Percentiles rank a stretch among this genome's conserved stretches.
These are phyloP conservation scores for Dioszegia hungarica DNA, from an alignment of 768 basidiomycete species.

Conservation along the genomic window DNA sequence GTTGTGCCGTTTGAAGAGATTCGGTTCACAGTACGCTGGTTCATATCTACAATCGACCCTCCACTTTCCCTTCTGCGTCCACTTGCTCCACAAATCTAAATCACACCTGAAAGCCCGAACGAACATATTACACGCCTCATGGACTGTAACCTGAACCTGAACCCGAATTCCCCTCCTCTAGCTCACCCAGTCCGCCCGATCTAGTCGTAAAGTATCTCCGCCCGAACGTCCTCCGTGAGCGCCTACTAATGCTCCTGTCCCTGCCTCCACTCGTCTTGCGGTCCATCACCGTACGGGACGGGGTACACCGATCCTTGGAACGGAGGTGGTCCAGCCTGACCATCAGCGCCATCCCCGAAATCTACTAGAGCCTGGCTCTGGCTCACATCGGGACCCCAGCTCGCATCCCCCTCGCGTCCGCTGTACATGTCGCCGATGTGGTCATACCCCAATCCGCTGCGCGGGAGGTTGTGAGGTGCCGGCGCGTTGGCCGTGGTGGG, in stretches of 20 bases:
- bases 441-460: slow-evolving; percentile 7
- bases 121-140: too few relatives aligned
- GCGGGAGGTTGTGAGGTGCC: slow-evolving; percentile 9
- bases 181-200: neutral
- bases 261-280: slow-evolving; percentile 1
- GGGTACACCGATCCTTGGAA: slow-evolving; percentile 5
- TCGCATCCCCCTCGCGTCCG: neutral
- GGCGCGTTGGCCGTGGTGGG: neutral
- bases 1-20: too few relatives aligned
- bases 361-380: neutral
- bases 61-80: too few relatives aligned
- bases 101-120: too few relatives aligned
- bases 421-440: slow-evolving; percentile 6
- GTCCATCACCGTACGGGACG: slow-evolving; percentile 4
- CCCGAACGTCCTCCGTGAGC: too few relatives aligned
- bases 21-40: too few relatives aligned
- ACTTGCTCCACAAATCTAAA: too few relatives aligned
- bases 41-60: too few relatives aligned
- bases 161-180: neutral
- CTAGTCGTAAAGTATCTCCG: too few relatives aligned
- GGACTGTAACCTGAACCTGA: too few relatives aligned
- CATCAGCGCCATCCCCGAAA: neutral
- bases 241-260: neutral
- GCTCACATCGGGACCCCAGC: slow-evolving; percentile 7
- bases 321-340: slow-evolving; percentile 9